Evolutionary conservation across 768 basidiomycete genomes (phyloP).

Genomic region (Boletellus ananiceps): DNA sequence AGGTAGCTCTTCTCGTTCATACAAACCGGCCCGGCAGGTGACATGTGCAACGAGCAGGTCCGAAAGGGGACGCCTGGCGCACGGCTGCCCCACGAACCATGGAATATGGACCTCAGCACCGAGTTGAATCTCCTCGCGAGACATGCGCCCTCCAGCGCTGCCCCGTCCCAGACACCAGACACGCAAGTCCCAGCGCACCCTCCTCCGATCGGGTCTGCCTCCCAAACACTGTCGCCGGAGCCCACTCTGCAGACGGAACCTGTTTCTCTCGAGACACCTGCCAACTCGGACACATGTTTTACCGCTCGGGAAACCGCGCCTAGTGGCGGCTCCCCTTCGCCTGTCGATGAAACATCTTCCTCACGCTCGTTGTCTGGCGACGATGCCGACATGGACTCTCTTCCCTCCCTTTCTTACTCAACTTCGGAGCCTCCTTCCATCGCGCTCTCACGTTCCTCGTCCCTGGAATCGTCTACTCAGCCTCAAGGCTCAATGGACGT

Average conservation of each 20-base stretch:
- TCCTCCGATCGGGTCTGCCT: background rate
- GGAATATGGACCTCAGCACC: slow-evolving; percentile 28
- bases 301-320: slow-evolving; percentile 6
- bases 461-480: slow-evolving; percentile 34
- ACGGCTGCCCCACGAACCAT: slow-evolving; percentile 40
- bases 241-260: background rate
- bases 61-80: slow-evolving; percentile 41
- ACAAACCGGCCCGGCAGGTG: background rate
- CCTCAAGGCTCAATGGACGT: slow-evolving; percentile 14
- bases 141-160: background rate
- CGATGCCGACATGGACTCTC: slow-evolving; percentile 29
- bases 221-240: background rate
- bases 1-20: slow-evolving; percentile 26
- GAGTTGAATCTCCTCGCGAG: slow-evolving; percentile 8
- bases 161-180: slow-evolving; percentile 5
- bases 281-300: slow-evolving; percentile 3
- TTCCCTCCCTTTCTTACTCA: slow-evolving; percentile 33
- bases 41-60: slow-evolving; percentile 22
- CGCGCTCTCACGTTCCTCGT: slow-evolving; percentile 42
- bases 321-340: slow-evolving; percentile 1
- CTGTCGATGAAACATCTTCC: slow-evolving; percentile 20
- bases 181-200: background rate
- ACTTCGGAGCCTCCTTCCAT: slow-evolving; percentile 31
- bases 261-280: too few species aligned
- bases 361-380: slow-evolving; percentile 20